Percentiles rank a stretch among this genome's conserved stretches.
Evolutionary conservation across 176 grass and related monocot species (phyloP).

Genomic region (bread wheat (Triticum aestivum)): DNA sequence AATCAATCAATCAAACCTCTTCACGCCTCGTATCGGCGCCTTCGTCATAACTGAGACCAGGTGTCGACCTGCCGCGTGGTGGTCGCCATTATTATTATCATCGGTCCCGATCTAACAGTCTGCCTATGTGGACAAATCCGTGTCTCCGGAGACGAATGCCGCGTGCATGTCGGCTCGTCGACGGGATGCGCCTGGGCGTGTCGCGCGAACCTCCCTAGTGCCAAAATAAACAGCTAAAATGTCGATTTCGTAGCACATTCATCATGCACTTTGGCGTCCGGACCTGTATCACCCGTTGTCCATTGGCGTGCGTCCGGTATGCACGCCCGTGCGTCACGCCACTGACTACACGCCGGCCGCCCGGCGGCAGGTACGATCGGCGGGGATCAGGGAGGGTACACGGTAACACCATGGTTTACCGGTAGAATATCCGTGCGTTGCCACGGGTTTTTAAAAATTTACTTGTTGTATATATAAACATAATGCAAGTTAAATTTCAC

Average conservation of each 20-base stretch:
- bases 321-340: conserved; percentile 2
- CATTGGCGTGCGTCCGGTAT: not conserved
- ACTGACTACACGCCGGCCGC: not conserved
- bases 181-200: not conserved
- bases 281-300: not conserved
- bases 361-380: not conserved
- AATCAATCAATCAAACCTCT: not conserved
- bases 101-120: not conserved
- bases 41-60: not conserved
- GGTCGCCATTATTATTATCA: not conserved
- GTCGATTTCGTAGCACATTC: not conserved
- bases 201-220: not conserved
- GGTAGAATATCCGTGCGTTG: too few species aligned
- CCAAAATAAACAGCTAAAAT: not conserved
- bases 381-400: too few species aligned
- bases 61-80: not conserved
- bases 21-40: not conserved
- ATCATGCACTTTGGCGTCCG: not conserved
- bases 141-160: not conserved
- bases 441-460: too few species aligned
- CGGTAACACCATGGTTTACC: too few species aligned
- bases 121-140: not conserved
- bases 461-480: too few species aligned
- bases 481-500: too few species aligned
- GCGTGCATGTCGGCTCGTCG: not conserved